A percentile compares a stretch with the other conserved stretches of the same genome.
These are phyloP conservation scores for Chenopodium quinoa DNA, from an alignment of 148 eudicot genomes.

Conservation along the genomic window DNA sequence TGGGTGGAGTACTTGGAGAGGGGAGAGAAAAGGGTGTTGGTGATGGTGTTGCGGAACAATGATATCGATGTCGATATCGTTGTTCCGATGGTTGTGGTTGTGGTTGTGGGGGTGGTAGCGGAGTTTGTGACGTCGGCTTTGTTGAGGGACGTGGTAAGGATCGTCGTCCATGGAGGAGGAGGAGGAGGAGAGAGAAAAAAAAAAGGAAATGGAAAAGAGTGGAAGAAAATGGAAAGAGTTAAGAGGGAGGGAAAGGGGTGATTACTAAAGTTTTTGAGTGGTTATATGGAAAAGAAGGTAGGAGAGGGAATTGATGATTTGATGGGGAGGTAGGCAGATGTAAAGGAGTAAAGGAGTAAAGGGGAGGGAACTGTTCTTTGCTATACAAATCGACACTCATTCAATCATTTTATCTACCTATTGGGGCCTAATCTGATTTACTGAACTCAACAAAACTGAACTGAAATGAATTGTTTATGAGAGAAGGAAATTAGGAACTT, in stretches of 20 bases:
- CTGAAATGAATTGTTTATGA: too few species aligned
- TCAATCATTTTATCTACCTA: too few species aligned
- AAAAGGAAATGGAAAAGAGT: background rate
- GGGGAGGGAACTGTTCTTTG: background rate
- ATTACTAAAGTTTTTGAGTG: too few species aligned
- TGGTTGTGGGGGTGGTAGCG: slow-evolving; percentile 19
- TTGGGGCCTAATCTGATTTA: too few species aligned
- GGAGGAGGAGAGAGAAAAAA: background rate
- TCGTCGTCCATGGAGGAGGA: slow-evolving; percentile 26
- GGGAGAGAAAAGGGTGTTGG: slow-evolving; percentile 11
- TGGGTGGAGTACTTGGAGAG: slow-evolving; percentile 2
- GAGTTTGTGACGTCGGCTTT: slow-evolving; percentile 41
- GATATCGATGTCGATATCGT: slow-evolving; percentile 10
- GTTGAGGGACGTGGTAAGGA: slow-evolving; percentile 41
- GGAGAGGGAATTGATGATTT: background rate
- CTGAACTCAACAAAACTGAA: too few species aligned
- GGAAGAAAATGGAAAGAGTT: background rate
- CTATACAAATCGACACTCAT: background rate
- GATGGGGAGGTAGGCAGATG: background rate
- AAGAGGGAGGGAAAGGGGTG: slow-evolving; percentile 1
- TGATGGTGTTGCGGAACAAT: slow-evolving; percentile 3
- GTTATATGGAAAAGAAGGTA: background rate
- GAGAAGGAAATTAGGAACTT: too few species aligned
- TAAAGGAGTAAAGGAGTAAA: background rate
- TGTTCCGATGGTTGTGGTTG: background rate